Evolutionary conservation across 331 rosid species (phyloP).

Genomic region (Prunus yedoensis): DNA sequence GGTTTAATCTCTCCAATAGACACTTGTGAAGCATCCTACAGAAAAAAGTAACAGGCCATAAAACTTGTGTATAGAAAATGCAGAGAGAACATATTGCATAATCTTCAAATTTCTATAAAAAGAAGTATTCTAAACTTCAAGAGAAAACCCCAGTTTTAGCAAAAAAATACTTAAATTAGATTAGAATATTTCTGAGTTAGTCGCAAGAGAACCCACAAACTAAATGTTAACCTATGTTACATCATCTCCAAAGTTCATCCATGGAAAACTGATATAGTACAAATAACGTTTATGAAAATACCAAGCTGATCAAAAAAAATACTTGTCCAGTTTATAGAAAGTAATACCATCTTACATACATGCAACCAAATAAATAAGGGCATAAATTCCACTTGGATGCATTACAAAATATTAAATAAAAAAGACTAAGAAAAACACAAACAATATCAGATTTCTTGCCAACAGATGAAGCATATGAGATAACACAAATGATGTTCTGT

Average conservation of each 20-base stretch:
- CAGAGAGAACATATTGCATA: neutral
- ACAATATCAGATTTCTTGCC: neutral
- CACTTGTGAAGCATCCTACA: slow-evolving; percentile 69
- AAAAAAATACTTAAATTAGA: neutral
- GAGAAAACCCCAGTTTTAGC: neutral
- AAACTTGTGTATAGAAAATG: slow-evolving; percentile 20
- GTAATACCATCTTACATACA: neutral
- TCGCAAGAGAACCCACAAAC: neutral
- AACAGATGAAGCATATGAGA: slow-evolving; percentile 1
- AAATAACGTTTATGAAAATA: neutral
- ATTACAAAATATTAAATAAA: neutral
- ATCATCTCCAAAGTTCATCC: neutral
- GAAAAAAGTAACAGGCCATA: slow-evolving; percentile 14
- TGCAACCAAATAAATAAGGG: neutral
- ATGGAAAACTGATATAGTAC: neutral
- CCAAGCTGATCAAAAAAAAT: neutral
- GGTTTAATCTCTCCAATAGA: slow-evolving; percentile 67
- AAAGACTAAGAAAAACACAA: neutral
- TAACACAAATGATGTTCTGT: neutral
- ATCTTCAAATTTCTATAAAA: neutral
- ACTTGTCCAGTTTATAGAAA: neutral
- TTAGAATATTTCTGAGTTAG: neutral
- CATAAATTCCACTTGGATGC: neutral
- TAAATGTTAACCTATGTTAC: neutral
- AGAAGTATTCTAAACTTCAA: neutral